These are phyloP conservation scores for Botryotinia convoluta DNA, from an alignment of 2,329 filamentous ascomycete species.

Conservation along the genomic window DNA sequence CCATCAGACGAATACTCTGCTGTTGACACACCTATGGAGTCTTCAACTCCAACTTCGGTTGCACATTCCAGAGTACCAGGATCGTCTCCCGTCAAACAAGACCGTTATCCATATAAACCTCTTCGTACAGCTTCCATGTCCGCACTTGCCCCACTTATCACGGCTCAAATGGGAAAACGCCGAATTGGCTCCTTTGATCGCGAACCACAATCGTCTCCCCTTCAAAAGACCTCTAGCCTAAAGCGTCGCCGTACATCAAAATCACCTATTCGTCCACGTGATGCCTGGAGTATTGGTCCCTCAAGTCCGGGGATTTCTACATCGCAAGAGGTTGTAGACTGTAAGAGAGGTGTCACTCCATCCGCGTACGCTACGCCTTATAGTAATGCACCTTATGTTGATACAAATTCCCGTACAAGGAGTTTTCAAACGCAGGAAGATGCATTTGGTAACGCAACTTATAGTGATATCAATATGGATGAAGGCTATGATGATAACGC, in stretches of 20 bases:
- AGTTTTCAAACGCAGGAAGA: slow-evolving; percentile 22
- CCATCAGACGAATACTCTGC: slow-evolving; percentile 38
- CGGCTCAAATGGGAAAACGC: slow-evolving; percentile 41
- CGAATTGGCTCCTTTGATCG: slow-evolving; percentile 47
- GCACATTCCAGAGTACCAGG: slow-evolving; percentile 6
- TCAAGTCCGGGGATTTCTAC: slow-evolving; percentile 32
- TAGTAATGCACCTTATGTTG: slow-evolving; percentile 54
- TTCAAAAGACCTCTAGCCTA: slow-evolving; percentile 18
- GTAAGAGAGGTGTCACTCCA: slow-evolving; percentile 50
- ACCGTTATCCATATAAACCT: slow-evolving; percentile 43
- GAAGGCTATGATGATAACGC: slow-evolving; percentile 31
- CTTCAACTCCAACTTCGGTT: slow-evolving; percentile 33
- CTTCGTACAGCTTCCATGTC: slow-evolving; percentile 55
- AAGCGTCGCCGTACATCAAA: slow-evolving; percentile 46
- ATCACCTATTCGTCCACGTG: slow-evolving; percentile 53
- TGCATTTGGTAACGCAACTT: slow-evolving; percentile 28
- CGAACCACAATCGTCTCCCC: slow-evolving; percentile 31
- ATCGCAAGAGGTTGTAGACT: slow-evolving; percentile 30
- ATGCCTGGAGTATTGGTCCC: slow-evolving; percentile 49
- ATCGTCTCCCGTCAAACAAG: slow-evolving; percentile 31
- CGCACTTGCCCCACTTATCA: slow-evolving; percentile 42
- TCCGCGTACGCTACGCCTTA: slow-evolving; percentile 75
- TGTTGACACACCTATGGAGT: slow-evolving; percentile 31
- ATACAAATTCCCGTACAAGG: slow-evolving; percentile 20
- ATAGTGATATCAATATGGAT: slow-evolving; percentile 33